These are phyloP conservation scores for Blastobotrys arbuscula DNA, from an alignment of 1,139 yeast genomes.

Conservation along the genomic window DNA sequence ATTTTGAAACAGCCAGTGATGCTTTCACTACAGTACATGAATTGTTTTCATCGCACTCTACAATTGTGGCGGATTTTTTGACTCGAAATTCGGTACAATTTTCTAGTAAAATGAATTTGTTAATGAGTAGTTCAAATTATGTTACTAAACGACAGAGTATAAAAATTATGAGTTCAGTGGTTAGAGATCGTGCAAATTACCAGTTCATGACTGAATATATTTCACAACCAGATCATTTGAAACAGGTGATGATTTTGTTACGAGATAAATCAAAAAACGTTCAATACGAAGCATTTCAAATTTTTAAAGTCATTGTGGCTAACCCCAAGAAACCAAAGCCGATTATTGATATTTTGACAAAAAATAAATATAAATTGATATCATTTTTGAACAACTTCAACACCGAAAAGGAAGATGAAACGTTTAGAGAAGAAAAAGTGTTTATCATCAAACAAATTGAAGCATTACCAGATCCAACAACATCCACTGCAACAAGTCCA, in stretches of 20 bases:
- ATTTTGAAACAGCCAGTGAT: slow-evolving; percentile 88
- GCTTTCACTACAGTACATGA: slow-evolving; percentile 67
- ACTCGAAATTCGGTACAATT: slow-evolving; percentile 42
- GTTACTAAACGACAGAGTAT: slow-evolving; percentile 91
- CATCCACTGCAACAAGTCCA: slow-evolving; percentile 5
- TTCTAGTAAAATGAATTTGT: slow-evolving; percentile 54
- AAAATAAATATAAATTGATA: slow-evolving; percentile 73
- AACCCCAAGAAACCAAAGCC: slow-evolving; percentile 85
- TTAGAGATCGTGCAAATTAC: slow-evolving; percentile 70
- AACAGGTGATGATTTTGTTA: slow-evolving; percentile 76
- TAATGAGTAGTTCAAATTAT: slow-evolving; percentile 73
- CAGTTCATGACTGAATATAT: slow-evolving; percentile 70
- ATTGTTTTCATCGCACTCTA: slow-evolving; percentile 56
- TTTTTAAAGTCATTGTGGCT: slow-evolving; percentile 87
- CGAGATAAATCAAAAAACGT: slow-evolving; percentile 86
- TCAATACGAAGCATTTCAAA: slow-evolving; percentile 86
- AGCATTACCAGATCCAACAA: slow-evolving; percentile 37
- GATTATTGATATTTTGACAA: slow-evolving; percentile 71
- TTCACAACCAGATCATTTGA: slow-evolving; percentile 73
- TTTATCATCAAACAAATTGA: slow-evolving; percentile 73
- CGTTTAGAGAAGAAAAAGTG: slow-evolving; percentile 72
- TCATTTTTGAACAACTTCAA: slow-evolving; percentile 62
- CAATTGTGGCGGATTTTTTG: slow-evolving; percentile 63
- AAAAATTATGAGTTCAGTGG: slow-evolving; percentile 66
- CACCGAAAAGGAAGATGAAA: slow-evolving; percentile 55